Conservation (phyloP, 1,284 basidiomycete genomes). For the Kwoniella shivajii region DNA sequence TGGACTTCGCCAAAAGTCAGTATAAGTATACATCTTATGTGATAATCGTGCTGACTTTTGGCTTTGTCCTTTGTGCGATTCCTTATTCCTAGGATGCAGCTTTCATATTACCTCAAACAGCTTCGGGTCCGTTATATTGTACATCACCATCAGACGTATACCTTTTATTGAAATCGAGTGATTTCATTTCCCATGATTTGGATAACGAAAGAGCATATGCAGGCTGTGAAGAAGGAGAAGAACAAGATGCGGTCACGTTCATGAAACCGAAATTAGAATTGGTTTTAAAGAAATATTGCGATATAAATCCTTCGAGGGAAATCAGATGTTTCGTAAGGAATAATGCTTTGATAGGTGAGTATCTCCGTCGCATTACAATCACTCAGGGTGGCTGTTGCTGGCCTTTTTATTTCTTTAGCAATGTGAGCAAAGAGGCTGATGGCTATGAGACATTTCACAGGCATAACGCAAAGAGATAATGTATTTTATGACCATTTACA, state of each 20-base stretch:
- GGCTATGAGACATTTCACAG: too few relatives aligned
- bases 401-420: not conserved
- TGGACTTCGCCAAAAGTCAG: conserved; percentile 84
- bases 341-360: conserved; percentile 68
- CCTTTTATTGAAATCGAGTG: conserved; percentile 87
- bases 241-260: not conserved
- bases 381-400: too few relatives aligned
- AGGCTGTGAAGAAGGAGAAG: conserved; percentile 19
- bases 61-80: not conserved
- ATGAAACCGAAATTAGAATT: conserved; percentile 71
- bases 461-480: conserved; percentile 83
- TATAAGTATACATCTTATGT: conserved; percentile 9
- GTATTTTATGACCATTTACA: conserved; percentile 88
- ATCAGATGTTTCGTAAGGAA: conserved; percentile 82
- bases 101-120: conserved; percentile 77
- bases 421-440: not conserved
- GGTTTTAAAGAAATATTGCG: conserved; percentile 89
- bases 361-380: not conserved
- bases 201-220: conserved; percentile 55
- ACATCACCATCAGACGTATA: conserved; percentile 87
- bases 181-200: conserved; percentile 84
- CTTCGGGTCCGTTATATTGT: conserved; percentile 84
- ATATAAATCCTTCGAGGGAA: conserved; percentile 79
- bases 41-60: not conserved
- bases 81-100: conserved; percentile 70